These are phyloP conservation scores for Solanum ossicruentum DNA, from an alignment of 257 asterid genomes.

Conservation along the genomic window DNA sequence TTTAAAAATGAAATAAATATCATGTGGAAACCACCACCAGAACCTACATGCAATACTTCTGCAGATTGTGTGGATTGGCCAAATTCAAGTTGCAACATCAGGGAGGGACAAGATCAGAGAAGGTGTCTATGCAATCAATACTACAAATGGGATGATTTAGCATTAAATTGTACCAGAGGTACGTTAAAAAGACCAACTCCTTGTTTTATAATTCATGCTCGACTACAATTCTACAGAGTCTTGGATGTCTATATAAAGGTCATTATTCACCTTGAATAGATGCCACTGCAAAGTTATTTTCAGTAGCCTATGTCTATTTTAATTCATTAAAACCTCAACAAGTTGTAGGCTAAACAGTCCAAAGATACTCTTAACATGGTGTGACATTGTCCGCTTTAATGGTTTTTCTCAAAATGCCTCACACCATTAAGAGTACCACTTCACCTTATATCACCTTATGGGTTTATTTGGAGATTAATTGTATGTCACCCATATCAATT, in stretches of 20 bases:
- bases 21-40: neutral
- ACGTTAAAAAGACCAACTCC: neutral
- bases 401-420: neutral
- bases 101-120: neutral
- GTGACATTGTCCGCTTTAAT: neutral
- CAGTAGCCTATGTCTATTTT: neutral
- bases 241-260: neutral
- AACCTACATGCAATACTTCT: neutral
- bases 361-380: neutral
- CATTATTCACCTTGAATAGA: neutral
- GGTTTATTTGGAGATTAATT: neutral
- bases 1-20: neutral
- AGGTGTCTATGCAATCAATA: slow-evolving; percentile 3
- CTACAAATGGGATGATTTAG: neutral
- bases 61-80: slow-evolving; percentile 2
- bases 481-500: neutral
- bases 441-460: neutral
- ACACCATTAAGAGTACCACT: neutral
- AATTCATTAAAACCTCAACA: neutral
- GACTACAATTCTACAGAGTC: neutral
- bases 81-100: slow-evolving; percentile 1
- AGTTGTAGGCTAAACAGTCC: neutral
- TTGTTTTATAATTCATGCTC: neutral
- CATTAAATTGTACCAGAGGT: slow-evolving; percentile 2
- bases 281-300: neutral